These are phyloP conservation scores for Lojkania enalia DNA, from an alignment of 2,329 filamentous ascomycete species.

Conservation along the genomic window DNA sequence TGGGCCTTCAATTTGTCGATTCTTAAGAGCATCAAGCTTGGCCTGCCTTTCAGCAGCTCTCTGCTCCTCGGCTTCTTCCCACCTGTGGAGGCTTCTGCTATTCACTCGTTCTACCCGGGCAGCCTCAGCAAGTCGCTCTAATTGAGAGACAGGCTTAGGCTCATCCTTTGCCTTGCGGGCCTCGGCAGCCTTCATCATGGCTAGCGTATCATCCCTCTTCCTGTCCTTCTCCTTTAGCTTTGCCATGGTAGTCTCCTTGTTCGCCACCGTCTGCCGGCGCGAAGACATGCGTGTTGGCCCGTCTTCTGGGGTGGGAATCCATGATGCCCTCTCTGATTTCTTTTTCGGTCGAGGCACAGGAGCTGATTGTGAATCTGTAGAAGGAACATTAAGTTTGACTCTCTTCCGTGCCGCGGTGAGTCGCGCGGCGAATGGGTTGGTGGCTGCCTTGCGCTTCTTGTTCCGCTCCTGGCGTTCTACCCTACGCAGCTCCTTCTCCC, in stretches of 20 bases:
- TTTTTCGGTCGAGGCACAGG: conserved; percentile 61
- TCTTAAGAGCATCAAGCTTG: conserved; percentile 84
- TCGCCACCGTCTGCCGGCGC: conserved; percentile 65
- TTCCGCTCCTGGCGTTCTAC: conserved; percentile 65
- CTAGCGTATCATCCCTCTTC: conserved; percentile 70
- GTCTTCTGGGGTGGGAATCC: conserved; percentile 67
- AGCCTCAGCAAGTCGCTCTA: conserved; percentile 79
- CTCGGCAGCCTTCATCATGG: conserved; percentile 64
- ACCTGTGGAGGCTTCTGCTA: conserved; percentile 85
- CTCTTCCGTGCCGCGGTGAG: conserved; percentile 46
- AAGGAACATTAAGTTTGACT: conserved; percentile 43
- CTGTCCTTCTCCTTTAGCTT: conserved; percentile 75
- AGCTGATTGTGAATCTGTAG: conserved; percentile 50
- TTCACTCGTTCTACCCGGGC: conserved; percentile 83
- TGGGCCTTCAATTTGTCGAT: conserved; percentile 82
- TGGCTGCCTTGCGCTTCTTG: conserved; percentile 79
- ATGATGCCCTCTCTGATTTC: conserved; percentile 71
- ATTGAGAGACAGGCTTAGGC: conserved; percentile 83
- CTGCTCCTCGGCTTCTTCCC: conserved; percentile 90
- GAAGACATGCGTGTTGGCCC: conserved; percentile 65
- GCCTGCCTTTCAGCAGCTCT: conserved; percentile 81
- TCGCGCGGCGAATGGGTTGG: conserved; percentile 44
- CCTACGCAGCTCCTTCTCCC: conserved; percentile 83
- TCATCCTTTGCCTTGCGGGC: conserved; percentile 70
- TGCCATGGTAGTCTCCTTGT: conserved; percentile 60